A percentile compares a stretch with the other conserved stretches of the same genome.
These are phyloP conservation scores for Elasticomyces elasticus DNA, from an alignment of 495 filamentous ascomycete genomes.

Conservation along the genomic window DNA sequence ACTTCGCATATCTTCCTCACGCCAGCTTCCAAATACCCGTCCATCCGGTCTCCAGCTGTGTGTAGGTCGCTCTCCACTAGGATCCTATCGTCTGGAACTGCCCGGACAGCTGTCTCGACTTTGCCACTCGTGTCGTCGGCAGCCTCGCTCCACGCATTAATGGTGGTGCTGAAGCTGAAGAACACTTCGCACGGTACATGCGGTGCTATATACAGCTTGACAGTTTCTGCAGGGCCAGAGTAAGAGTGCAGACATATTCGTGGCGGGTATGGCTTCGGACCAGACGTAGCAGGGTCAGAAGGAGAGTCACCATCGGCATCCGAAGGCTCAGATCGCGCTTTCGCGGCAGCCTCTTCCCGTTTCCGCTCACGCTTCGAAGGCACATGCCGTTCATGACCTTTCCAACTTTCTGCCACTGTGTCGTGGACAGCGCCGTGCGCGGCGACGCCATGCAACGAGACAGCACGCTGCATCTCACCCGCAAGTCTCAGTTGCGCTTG, in stretches of 20 bases:
- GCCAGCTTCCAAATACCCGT: conserved; percentile 62
- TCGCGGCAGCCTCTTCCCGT: conserved; percentile 23
- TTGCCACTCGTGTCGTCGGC: conserved; percentile 26
- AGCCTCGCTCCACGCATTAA: conserved; percentile 60
- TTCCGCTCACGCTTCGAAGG: conserved; percentile 53
- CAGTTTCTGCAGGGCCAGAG: conserved; percentile 63
- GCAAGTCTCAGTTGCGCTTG: conserved; percentile 78
- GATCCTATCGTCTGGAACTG: conserved; percentile 65
- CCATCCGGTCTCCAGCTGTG: conserved; percentile 73
- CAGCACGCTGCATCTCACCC: conserved; percentile 67
- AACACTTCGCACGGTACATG: conserved; percentile 68
- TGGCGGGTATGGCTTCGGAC: conserved; percentile 63
- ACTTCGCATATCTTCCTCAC: conserved; percentile 61
- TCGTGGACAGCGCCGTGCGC: conserved; percentile 78
- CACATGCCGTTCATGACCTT: conserved; percentile 64
- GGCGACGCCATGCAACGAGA: conserved; percentile 85
- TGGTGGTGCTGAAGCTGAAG: conserved; percentile 76
- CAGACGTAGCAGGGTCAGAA: not conserved
- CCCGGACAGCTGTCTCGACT: conserved; percentile 55
- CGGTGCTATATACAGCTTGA: conserved; percentile 68
- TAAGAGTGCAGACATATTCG: conserved; percentile 92
- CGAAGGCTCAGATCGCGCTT: conserved; percentile 22
- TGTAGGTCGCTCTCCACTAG: conserved; percentile 89
- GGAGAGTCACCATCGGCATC: conserved; percentile 22
- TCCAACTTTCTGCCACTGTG: conserved; percentile 64